These are phyloP conservation scores for Ailanthus altissimus DNA, from an alignment of 345 rosid genomes.

Conservation along the genomic window DNA sequence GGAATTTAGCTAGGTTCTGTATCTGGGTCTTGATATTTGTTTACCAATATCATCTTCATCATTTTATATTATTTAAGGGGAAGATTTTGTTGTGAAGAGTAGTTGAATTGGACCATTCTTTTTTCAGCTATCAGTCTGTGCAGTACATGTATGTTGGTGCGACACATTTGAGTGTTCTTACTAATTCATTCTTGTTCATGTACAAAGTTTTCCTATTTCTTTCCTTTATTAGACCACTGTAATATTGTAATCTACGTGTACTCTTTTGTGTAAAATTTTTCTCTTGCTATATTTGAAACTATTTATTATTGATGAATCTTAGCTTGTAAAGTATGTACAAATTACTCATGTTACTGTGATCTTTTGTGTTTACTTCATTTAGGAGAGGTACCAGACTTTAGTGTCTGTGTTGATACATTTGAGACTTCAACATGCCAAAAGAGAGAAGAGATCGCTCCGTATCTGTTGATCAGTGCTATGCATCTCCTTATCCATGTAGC, in stretches of 20 bases:
- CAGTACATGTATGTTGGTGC: not conserved
- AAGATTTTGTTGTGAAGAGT: not conserved
- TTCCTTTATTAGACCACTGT: not conserved
- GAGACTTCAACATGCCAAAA: conserved; percentile 67
- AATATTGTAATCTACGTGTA: not conserved
- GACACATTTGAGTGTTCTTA: not conserved
- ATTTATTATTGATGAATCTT: not conserved
- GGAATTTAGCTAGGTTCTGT: not conserved
- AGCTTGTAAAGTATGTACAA: not conserved
- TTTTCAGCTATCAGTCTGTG: not conserved
- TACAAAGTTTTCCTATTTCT: not conserved
- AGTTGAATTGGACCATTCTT: not conserved
- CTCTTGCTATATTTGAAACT: not conserved
- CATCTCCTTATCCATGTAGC: conserved; percentile 60
- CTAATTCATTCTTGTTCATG: not conserved
- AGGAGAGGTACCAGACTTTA: conserved; percentile 17
- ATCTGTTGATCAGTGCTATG: conserved; percentile 63
- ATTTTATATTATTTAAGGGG: not conserved
- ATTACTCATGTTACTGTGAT: conserved; percentile 1
- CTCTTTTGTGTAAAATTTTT: not conserved
- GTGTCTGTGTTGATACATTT: conserved; percentile 20
- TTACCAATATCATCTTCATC: not conserved
- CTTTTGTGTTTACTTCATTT: conserved; percentile 13
- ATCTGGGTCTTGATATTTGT: not conserved
- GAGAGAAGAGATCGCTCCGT: conserved; percentile 78